Conservation (phyloP, 768 basidiomycete species). For the Coprinellus micaceus region DNA sequence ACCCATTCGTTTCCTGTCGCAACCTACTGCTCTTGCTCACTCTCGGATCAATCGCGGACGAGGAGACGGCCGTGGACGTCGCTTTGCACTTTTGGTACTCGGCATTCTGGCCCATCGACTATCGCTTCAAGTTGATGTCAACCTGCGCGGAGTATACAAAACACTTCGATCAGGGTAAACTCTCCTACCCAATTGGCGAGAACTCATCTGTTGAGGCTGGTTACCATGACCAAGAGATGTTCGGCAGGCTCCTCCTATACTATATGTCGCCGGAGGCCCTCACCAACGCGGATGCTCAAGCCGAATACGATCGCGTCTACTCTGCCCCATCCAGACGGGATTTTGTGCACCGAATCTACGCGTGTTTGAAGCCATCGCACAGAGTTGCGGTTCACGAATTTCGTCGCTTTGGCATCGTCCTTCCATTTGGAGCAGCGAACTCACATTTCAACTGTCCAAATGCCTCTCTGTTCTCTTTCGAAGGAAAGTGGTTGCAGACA, state of each 20-base stretch:
- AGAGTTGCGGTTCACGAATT: conserved; percentile 40
- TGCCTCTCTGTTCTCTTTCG: conserved; percentile 33
- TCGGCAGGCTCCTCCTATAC: conserved; percentile 10
- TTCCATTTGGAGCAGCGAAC: conserved; percentile 43
- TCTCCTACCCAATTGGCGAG: background rate
- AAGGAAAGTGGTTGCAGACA: conserved; percentile 35
- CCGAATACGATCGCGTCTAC: conserved; percentile 31
- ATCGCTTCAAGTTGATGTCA: conserved; percentile 13
- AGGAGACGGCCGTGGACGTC: conserved; percentile 35
- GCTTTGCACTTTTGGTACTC: conserved; percentile 52
- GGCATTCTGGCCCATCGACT: conserved; percentile 33
- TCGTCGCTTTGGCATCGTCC: conserved; percentile 40
- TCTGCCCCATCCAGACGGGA: conserved; percentile 34
- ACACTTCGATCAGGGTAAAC: background rate
- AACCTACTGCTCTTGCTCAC: conserved; percentile 36
- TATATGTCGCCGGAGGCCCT: background rate
- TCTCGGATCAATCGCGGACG: conserved; percentile 31
- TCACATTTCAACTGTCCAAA: conserved; percentile 40
- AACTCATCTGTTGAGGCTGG: background rate
- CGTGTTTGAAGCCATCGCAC: conserved; percentile 38
- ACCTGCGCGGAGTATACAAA: background rate
- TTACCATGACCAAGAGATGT: background rate
- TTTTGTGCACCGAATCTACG: conserved; percentile 35
- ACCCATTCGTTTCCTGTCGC: background rate
- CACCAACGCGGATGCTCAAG: conserved; percentile 20